Evolutionary conservation across 2,329 filamentous ascomycete species (phyloP).

Genomic region (Aspergillus eucalypticola): DNA sequence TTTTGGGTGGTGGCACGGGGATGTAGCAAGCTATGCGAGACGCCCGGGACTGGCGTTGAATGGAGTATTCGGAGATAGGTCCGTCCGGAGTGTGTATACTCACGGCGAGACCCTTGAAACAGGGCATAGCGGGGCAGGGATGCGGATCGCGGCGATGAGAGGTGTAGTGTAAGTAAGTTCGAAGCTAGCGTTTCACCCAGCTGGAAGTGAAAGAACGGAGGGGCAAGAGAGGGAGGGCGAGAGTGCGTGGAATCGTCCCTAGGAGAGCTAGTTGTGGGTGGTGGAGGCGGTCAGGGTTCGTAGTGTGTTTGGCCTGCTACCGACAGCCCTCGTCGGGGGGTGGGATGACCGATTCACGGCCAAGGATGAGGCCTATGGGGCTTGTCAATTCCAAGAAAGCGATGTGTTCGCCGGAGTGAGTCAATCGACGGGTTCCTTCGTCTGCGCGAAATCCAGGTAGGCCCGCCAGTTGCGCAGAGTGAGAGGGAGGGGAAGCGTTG

Average conservation of each 20-base stretch:
- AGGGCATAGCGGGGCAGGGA: conserved; percentile 65
- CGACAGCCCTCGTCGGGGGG: conserved; percentile 9
- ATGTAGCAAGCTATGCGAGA: conserved; percentile 97
- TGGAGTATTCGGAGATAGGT: conserved; percentile 87
- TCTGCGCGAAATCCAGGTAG: not conserved
- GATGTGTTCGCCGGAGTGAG: not conserved
- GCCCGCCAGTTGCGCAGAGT: conserved; percentile 14
- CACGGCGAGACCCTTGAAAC: conserved; percentile 98
- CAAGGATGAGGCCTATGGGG: not conserved
- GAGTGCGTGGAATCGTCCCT: conserved; percentile 6
- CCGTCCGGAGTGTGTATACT: conserved; percentile 83
- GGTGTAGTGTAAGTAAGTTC: not conserved
- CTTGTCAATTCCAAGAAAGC: not conserved
- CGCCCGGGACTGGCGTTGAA: conserved; percentile 88
- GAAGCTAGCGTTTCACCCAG: not conserved
- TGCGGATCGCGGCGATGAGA: not conserved
- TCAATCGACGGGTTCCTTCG: not conserved
- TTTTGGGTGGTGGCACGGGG: conserved; percentile 83
- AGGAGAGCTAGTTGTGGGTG: conserved; percentile 20
- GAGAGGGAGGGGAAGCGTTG: conserved; percentile 9
- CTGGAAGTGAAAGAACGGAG: not conserved
- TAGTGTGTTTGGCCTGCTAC: conserved; percentile 12
- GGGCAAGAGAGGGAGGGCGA: conserved; percentile 1
- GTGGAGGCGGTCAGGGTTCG: conserved; percentile 29
- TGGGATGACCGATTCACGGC: not conserved